These are phyloP conservation scores for Ettlia oleoabundans DNA, from an alignment of 139 green algal species.

Conservation along the genomic window DNA sequence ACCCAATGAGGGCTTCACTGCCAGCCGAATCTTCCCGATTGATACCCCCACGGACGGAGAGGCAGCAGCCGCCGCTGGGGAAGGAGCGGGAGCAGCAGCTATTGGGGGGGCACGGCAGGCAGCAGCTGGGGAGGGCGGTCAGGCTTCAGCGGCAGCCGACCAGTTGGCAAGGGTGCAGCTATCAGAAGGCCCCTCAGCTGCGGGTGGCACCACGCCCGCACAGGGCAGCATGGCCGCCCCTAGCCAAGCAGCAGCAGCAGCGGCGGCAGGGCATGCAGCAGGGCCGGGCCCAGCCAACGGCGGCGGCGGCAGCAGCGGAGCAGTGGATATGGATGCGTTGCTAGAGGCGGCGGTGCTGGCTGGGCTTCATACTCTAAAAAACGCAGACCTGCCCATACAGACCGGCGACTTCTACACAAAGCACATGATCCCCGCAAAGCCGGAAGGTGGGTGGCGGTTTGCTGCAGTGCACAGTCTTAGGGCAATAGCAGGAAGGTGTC, in stretches of 20 bases:
- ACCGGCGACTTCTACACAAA: conserved; percentile 45
- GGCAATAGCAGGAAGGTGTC: not conserved
- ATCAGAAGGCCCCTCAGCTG: too few species aligned
- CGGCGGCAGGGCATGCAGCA: not conserved
- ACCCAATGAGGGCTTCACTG: conserved; percentile 46
- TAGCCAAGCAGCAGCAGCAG: too few species aligned
- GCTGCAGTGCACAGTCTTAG: too few species aligned
- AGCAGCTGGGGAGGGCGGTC: not conserved
- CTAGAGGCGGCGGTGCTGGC: conserved; percentile 34
- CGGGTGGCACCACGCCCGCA: too few species aligned
- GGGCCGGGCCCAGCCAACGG: not conserved
- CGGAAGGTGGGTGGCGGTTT: too few species aligned
- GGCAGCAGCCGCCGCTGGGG: not conserved
- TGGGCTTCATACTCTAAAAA: conserved; percentile 33
- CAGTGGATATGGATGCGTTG: conserved; percentile 29
- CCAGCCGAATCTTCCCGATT: not conserved
- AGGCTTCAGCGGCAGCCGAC: not conserved
- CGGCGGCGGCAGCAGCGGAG: not conserved
- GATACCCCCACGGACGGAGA: not conserved
- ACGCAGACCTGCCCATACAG: conserved; percentile 32
- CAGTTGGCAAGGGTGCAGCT: not conserved
- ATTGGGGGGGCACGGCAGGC: not conserved
- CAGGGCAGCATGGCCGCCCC: too few species aligned
- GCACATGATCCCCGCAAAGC: conserved; percentile 39
- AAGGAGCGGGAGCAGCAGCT: not conserved